These are phyloP conservation scores for Glomus cerebriforme DNA, from an alignment of 192 early-diverging fungal species.

Conservation along the genomic window DNA sequence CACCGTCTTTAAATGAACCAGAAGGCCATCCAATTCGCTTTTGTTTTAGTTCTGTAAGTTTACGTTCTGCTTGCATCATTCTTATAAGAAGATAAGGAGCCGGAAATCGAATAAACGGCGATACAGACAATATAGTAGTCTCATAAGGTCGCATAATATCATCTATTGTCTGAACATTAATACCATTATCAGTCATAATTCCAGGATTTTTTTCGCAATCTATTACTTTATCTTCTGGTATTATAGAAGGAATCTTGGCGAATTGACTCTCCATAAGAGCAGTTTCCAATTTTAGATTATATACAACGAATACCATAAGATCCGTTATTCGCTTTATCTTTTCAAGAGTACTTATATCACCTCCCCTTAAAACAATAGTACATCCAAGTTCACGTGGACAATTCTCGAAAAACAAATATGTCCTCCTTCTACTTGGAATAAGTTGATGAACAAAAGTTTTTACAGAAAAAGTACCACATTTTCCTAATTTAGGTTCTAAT, in stretches of 20 bases:
- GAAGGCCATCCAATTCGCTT: conserved; percentile 8
- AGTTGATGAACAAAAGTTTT: conserved; percentile 81
- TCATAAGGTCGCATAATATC: conserved; percentile 53
- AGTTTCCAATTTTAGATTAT: conserved; percentile 87
- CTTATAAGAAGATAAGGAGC: conserved; percentile 78
- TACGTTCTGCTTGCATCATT: conserved; percentile 58
- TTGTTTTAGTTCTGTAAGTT: not conserved
- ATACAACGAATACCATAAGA: conserved; percentile 82
- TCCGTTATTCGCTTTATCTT: conserved; percentile 82
- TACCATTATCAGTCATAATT: conserved; percentile 19
- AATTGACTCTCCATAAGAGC: conserved; percentile 78
- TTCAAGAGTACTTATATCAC: conserved; percentile 58
- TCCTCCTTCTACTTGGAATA: conserved; percentile 80
- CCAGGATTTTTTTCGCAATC: conserved; percentile 1
- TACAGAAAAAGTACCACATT: conserved; percentile 74
- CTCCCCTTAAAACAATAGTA: conserved; percentile 91
- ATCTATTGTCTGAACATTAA: conserved; percentile 28
- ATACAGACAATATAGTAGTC: conserved; percentile 81
- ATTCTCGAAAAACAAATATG: conserved; percentile 88
- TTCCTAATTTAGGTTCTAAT: conserved; percentile 70
- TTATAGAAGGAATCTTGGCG: conserved; percentile 52
- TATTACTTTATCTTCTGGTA: not conserved
- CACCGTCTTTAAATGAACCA: conserved; percentile 11
- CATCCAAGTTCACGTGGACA: conserved; percentile 79
- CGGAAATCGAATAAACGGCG: conserved; percentile 84